Conservation (phyloP, 352 stramenopile species). For the Pythium volutum region DNA sequence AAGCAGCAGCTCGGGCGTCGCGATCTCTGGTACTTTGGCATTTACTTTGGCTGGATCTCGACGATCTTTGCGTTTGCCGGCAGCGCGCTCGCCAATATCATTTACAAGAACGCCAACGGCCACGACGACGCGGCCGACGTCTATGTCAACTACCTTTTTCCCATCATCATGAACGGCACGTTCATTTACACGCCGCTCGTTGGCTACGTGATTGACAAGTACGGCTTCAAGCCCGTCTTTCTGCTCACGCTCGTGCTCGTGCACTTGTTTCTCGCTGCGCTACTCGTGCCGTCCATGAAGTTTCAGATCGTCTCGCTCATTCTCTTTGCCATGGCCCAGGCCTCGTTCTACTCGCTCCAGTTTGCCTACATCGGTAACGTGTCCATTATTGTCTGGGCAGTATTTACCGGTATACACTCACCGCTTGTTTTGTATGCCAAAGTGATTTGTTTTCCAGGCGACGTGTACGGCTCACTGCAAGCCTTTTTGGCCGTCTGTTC, state of each 20-base stretch:
- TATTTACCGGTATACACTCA: not conserved
- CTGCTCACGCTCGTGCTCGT: conserved; percentile 48
- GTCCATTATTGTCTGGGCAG: no score
- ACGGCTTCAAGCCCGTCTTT: conserved; percentile 70
- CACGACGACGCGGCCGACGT: conserved; percentile 31
- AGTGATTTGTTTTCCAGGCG: conserved; percentile 81
- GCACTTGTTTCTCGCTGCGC: conserved; percentile 49
- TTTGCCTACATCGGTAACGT: conserved; percentile 39
- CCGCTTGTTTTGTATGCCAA: not conserved
- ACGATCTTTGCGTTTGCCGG: conserved; percentile 73
- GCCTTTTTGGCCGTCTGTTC: conserved; percentile 61
- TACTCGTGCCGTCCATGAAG: conserved; percentile 54
- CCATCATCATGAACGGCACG: conserved; percentile 66
- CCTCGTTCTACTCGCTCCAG: conserved; percentile 40
- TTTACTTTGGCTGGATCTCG: conserved; percentile 75
- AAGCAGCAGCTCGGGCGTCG: conserved; percentile 36
- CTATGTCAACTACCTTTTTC: conserved; percentile 66
- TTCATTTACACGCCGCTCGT: conserved; percentile 69
- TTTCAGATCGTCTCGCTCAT: conserved; percentile 68
- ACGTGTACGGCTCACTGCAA: conserved; percentile 73
- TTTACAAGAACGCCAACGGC: conserved; percentile 35
- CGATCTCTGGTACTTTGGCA: conserved; percentile 70
- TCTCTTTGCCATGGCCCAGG: conserved; percentile 59
- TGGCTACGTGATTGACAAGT: conserved; percentile 68
- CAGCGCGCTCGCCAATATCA: conserved; percentile 60